A percentile compares a stretch with the other conserved stretches of the same genome.
Conservation (phyloP, 2,329 filamentous ascomycete genomes). For the Lecanosticta acicola region DNA sequence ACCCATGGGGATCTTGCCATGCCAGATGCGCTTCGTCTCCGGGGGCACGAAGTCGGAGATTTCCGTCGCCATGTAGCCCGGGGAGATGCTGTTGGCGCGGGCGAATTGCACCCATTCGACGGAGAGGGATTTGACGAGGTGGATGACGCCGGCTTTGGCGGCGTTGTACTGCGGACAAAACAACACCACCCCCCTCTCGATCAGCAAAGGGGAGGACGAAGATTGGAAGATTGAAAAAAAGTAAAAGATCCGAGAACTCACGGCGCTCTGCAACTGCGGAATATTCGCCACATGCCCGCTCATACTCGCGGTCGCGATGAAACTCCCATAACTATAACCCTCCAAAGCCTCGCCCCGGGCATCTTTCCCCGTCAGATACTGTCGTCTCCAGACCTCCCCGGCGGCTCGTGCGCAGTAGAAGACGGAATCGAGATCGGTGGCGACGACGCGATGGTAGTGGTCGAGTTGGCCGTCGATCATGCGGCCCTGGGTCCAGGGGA, state of each 20-base stretch:
- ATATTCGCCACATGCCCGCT: conserved; percentile 34
- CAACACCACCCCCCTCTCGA: too few species aligned
- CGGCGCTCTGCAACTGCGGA: too few species aligned
- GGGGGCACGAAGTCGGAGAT: conserved; percentile 43
- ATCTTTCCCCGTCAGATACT: conserved; percentile 42
- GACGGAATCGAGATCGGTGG: conserved; percentile 46
- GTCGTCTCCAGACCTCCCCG: conserved; percentile 20
- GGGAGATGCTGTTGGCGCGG: conserved; percentile 52
- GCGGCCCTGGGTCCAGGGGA: conserved; percentile 63
- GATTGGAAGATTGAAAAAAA: too few species aligned
- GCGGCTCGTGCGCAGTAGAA: background rate
- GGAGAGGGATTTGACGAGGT: conserved; percentile 52
- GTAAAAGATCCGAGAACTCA: too few species aligned
- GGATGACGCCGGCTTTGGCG: conserved; percentile 52
- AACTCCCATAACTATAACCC: conserved; percentile 41
- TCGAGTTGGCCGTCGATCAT: conserved; percentile 50
- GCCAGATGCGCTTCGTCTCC: conserved; percentile 49
- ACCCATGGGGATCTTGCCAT: conserved; percentile 44
- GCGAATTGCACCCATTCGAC: conserved; percentile 54
- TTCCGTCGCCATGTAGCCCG: conserved; percentile 53
- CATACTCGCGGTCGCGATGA: conserved; percentile 44
- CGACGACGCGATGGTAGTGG: conserved; percentile 49
- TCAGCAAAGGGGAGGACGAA: conserved; percentile 41
- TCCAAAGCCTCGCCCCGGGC: conserved; percentile 40
- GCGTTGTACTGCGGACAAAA: conserved; percentile 44